Evolutionary conservation across 352 stramenopile species (phyloP).

Genomic region (Phytophthora pistaciae): DNA sequence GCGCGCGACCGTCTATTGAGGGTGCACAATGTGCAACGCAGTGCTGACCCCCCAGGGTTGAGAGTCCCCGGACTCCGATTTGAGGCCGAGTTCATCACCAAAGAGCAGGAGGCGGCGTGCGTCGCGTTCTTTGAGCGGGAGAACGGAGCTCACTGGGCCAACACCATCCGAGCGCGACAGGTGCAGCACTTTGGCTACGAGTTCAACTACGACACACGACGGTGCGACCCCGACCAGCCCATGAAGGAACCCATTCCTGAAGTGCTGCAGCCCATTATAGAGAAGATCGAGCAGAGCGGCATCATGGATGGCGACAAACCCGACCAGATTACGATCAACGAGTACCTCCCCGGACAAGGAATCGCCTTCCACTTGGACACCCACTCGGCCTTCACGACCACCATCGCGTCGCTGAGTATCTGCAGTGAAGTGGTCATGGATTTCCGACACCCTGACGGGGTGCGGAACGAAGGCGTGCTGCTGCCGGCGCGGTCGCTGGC

Average conservation of each 20-base stretch:
- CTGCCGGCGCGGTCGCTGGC: conserved; percentile 79
- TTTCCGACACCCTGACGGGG: conserved; percentile 72
- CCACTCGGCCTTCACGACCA: conserved; percentile 87
- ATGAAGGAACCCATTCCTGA: conserved; percentile 59
- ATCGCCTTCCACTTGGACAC: conserved; percentile 92
- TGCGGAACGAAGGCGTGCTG: conserved; percentile 64
- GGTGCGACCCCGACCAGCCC: conserved; percentile 60
- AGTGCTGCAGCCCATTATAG: conserved; percentile 50
- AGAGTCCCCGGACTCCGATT: conserved; percentile 75
- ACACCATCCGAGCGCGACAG: conserved; percentile 81
- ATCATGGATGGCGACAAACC: conserved; percentile 69
- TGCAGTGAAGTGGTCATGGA: conserved; percentile 88
- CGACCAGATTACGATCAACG: conserved; percentile 90
- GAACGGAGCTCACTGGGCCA: conserved; percentile 61
- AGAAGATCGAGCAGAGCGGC: conserved; percentile 55
- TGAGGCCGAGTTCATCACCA: conserved; percentile 71
- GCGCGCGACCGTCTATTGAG: conserved; percentile 62
- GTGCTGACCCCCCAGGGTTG: conserved; percentile 40
- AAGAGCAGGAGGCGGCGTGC: conserved; percentile 60
- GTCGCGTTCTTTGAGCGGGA: conserved; percentile 71
- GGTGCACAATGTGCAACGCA: conserved; percentile 68
- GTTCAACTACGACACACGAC: conserved; percentile 89
- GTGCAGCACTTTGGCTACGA: conserved; percentile 91
- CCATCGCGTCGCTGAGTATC: conserved; percentile 85
- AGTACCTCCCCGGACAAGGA: conserved; percentile 90